Evolutionary conservation across 345 rosid species (phyloP), one percentile per base, ranked within the genome.

Genomic region (Salix purpurea): DNA sequence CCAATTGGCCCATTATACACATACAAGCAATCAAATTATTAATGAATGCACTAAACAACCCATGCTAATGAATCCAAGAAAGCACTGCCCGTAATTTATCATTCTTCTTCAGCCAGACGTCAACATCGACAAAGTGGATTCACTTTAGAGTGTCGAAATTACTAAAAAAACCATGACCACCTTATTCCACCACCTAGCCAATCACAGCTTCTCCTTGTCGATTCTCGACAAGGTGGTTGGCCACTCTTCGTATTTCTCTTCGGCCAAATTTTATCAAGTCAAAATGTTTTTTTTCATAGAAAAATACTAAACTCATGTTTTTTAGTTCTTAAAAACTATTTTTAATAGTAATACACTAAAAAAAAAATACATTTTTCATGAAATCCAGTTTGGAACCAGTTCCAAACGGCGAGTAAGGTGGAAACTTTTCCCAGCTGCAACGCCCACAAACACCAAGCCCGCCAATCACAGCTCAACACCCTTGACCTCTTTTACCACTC

Each of bases 401-500:
- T 36, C 37, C 37, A 36, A 36, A 36, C 37, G 37, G 37, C 37
- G 37, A 7, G 7, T 36, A 36, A 36, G 44, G 64, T 11, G 16
- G 40, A 37, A 36, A 18, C 67, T 75, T 75, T 66, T 58, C 28
- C 72, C 65, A 24, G 74, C 77, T 7, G 72, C 75, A 56, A 85
- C 78, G 84, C 88, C 88, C 87, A 78, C 85, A 62, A 83, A 62
- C 82, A 56, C 65, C 77, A 52, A 48, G 28, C 69, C 84, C 64
- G 72, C 91, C 96, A 93, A 90, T 90, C 92, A 86, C 88, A 89
- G 84, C 91, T 80, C 89, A 83, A 86, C 91, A 91, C 44, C 85
- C 72, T 87, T 87, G 89, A 86, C 88, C 77, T 67, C 76, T 42
- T 76, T 76, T 5, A 36, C 52, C 74, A 62, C 30, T 42, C 15